These are phyloP conservation scores for Scheffersomyces amazonensis DNA, from an alignment of 805 yeast species.

Conservation along the genomic window DNA sequence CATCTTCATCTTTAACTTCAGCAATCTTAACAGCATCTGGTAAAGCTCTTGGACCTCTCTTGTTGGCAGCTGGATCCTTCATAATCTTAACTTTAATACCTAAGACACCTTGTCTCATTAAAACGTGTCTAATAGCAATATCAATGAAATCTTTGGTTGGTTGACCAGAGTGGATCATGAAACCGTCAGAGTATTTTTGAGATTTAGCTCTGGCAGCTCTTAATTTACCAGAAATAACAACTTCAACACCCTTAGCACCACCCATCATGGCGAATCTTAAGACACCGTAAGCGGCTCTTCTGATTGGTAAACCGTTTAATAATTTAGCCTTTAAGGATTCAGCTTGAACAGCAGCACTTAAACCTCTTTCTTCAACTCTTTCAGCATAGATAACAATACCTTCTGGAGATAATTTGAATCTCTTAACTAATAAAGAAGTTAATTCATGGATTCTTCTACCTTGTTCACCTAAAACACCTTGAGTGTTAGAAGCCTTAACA, in stretches of 20 bases:
- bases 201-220: conserved; percentile 99
- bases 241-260: conserved; percentile 99
- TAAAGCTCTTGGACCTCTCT: conserved; percentile 82
- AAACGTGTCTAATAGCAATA: conserved; percentile 98
- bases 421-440: conserved; percentile 95
- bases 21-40: conserved; percentile 92
- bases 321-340: conserved; percentile 98
- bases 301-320: conserved; percentile 97
- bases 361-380: conserved; percentile 99
- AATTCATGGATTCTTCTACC: conserved; percentile 99
- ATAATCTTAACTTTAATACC: conserved; percentile 99
- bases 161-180: conserved; percentile 99
- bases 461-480: conserved; percentile 98
- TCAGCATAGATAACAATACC: conserved; percentile 94
- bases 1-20: conserved; percentile 93
- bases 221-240: conserved; percentile 98
- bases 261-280: conserved; percentile 99
- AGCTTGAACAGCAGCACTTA: conserved; percentile 99
- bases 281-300: conserved; percentile 99
- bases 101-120: conserved; percentile 99
- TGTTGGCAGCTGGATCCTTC: conserved; percentile 94
- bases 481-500: conserved; percentile 98
- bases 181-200: conserved; percentile 99
- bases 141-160: conserved; percentile 99
- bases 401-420: conserved; percentile 95